These are phyloP conservation scores for Aspergillus sp. DNA, from an alignment of 2,329 filamentous ascomycete genomes.

Conservation along the genomic window DNA sequence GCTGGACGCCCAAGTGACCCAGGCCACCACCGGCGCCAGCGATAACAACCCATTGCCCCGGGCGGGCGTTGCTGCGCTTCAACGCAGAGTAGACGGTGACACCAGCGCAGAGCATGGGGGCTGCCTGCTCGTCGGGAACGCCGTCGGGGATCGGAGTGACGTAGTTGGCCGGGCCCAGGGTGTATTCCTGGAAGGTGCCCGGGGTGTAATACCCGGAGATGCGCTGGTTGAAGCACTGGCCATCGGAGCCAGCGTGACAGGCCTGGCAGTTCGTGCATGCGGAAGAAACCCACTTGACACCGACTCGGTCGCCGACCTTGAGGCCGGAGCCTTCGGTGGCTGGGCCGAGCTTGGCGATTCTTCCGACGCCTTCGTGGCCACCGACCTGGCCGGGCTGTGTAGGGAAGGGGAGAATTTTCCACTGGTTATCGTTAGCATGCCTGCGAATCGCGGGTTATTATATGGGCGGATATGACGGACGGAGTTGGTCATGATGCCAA, in stretches of 20 bases:
- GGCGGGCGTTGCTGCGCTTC: conserved; percentile 50
- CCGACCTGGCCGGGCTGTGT: conserved; percentile 57
- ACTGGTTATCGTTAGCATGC: conserved; percentile 27
- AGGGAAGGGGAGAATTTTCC: conserved; percentile 50
- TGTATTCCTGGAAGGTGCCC: conserved; percentile 66
- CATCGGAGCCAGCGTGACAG: conserved; percentile 49
- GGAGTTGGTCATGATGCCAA: conserved; percentile 47
- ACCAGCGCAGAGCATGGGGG: conserved; percentile 60
- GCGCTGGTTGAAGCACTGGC: conserved; percentile 48
- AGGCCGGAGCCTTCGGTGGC: conserved; percentile 49
- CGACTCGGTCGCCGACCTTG: conserved; percentile 60
- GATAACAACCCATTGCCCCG: conserved; percentile 55
- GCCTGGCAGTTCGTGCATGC: conserved; percentile 49
- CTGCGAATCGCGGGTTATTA: no score
- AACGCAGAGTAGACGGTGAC: conserved; percentile 61
- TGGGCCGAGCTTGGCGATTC: conserved; percentile 57
- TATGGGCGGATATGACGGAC: conserved; percentile 10
- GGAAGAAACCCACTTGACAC: conserved; percentile 59
- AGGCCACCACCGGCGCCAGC: conserved; percentile 55
- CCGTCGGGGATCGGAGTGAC: conserved; percentile 61
- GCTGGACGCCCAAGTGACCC: conserved; percentile 57
- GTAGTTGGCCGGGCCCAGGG: conserved; percentile 55
- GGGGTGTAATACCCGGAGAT: conserved; percentile 60
- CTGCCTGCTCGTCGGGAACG: conserved; percentile 52
- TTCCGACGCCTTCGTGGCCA: conserved; percentile 61